Percentiles rank a stretch among this genome's conserved stretches.
phyloP scores from a whole-genome alignment of 176 grass and related monocot genomes.

The Phyllostachys edulis region DNA sequence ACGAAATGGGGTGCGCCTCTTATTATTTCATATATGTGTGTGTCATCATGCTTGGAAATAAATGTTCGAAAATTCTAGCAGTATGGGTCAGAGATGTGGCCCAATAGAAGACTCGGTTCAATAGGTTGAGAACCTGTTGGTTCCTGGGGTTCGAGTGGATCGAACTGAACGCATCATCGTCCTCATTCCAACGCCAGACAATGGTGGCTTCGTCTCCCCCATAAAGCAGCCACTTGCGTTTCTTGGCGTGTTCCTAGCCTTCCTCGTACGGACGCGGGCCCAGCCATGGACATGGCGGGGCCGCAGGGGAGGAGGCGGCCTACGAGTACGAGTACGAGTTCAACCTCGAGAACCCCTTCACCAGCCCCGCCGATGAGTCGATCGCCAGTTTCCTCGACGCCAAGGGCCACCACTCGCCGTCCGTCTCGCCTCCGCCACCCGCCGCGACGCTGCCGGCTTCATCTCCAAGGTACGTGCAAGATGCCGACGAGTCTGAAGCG shows the following conservation, averaged over 20 bases:
- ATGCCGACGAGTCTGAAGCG: too few species aligned
- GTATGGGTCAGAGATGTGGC: too few species aligned
- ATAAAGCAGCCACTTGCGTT: conserved; percentile 34
- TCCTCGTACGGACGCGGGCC: conserved; percentile 18
- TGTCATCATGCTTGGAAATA: too few species aligned
- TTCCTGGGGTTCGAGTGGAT: too few species aligned
- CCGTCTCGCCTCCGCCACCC: conserved; percentile 37
- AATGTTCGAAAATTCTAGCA: too few species aligned
- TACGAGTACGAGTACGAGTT: conserved; percentile 48
- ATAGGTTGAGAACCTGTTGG: too few species aligned
- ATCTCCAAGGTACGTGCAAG: conserved; percentile 68
- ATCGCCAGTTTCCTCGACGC: conserved; percentile 46
- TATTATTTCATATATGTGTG: too few species aligned
- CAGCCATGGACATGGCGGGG: conserved; percentile 35
- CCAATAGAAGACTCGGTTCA: too few species aligned
- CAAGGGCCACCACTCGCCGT: conserved; percentile 55
- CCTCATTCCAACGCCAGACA: neutral
- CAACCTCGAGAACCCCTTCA: conserved; percentile 96
- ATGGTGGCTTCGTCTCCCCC: conserved; percentile 58
- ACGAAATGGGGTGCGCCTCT: too few species aligned
- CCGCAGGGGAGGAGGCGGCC: neutral
- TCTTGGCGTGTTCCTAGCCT: conserved; percentile 18
- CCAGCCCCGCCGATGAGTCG: conserved; percentile 66
- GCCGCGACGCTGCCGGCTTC: conserved; percentile 48
- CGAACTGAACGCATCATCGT: too few species aligned